phyloP scores from a whole-genome alignment of 495 filamentous ascomycete species.

The Penicillium alfredii region DNA sequence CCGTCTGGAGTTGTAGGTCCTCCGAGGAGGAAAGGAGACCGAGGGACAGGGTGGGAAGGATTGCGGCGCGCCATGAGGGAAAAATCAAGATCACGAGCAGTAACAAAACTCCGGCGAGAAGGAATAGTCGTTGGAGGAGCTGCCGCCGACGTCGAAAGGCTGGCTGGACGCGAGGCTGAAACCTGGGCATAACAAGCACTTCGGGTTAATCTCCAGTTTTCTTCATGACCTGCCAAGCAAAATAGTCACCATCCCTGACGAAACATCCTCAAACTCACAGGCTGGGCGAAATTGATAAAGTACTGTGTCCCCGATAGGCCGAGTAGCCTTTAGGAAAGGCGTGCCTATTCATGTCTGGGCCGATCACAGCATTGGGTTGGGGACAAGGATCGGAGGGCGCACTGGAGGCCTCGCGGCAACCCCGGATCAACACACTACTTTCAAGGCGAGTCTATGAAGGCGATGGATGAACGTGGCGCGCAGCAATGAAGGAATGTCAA shows the following conservation, averaged over 20 bases:
- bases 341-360: conserved; percentile 50
- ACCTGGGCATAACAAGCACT: conserved; percentile 48
- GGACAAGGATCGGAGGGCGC: conserved; percentile 9
- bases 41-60: conserved; percentile 58
- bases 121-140: conserved; percentile 61
- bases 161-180: conserved; percentile 77
- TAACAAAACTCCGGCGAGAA: conserved; percentile 43
- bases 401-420: conserved; percentile 1
- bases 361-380: conserved; percentile 22
- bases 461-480: neutral
- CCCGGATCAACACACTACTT: conserved; percentile 1
- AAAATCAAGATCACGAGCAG: conserved; percentile 64
- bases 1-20: conserved; percentile 80
- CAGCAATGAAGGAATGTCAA: neutral
- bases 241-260: too few species aligned
- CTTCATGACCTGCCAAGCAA: conserved; percentile 3
- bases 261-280: conserved; percentile 56
- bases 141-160: conserved; percentile 67
- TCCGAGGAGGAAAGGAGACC: conserved; percentile 62
- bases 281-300: conserved; percentile 85
- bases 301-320: conserved; percentile 58
- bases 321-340: conserved; percentile 72
- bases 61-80: conserved; percentile 61
- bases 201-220: conserved; percentile 5
- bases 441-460: conserved; percentile 1